Evolutionary conservation across 2,329 filamentous ascomycete genomes (phyloP).

Genomic region (Escovopsis sp.): DNA sequence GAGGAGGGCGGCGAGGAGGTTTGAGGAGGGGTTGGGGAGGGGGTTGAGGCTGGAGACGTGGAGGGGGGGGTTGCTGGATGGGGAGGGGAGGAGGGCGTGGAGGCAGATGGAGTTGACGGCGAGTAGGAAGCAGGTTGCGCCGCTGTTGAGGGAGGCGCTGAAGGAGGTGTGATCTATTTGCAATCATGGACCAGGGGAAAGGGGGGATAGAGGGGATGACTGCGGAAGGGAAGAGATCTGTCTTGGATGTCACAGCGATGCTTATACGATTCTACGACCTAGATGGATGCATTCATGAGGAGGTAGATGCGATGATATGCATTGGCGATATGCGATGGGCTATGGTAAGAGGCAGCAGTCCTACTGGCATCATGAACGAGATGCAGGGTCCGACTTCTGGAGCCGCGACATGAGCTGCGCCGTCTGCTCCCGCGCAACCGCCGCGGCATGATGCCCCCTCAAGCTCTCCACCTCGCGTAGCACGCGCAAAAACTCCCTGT

Average conservation of each 20-base stretch:
- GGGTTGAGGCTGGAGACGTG: constrained; percentile 42
- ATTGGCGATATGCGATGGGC: too few relatives aligned
- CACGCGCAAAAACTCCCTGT: constrained; percentile 18
- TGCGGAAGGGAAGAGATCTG: too few relatives aligned
- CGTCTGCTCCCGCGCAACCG: constrained; percentile 7
- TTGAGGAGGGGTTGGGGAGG: constrained; percentile 28
- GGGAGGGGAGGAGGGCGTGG: constrained; percentile 45
- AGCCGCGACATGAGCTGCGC: constrained; percentile 4
- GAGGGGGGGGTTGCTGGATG: constrained; percentile 31
- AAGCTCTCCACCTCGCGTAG: constrained; percentile 16
- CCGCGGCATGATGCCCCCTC: constrained; percentile 5
- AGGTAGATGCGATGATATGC: constrained; percentile 1
- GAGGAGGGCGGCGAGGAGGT: constrained; percentile 34
- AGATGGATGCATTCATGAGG: neutral
- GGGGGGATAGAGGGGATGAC: too few relatives aligned
- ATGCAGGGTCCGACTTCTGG: too few relatives aligned
- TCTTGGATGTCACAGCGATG: too few relatives aligned
- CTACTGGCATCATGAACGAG: too few relatives aligned
- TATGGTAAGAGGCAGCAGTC: too few relatives aligned
- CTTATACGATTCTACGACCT: too few relatives aligned
- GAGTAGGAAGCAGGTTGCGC: constrained; percentile 55
- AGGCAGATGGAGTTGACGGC: constrained; percentile 44
- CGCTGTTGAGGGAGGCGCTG: constrained; percentile 45
- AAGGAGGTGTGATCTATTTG: constrained; percentile 15
- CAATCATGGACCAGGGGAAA: too few relatives aligned